A percentile compares a stretch with the other conserved stretches of the same genome.
phyloP scores from a whole-genome alignment of 2,329 filamentous ascomycete genomes.

The Elsinoe ampelina region DNA sequence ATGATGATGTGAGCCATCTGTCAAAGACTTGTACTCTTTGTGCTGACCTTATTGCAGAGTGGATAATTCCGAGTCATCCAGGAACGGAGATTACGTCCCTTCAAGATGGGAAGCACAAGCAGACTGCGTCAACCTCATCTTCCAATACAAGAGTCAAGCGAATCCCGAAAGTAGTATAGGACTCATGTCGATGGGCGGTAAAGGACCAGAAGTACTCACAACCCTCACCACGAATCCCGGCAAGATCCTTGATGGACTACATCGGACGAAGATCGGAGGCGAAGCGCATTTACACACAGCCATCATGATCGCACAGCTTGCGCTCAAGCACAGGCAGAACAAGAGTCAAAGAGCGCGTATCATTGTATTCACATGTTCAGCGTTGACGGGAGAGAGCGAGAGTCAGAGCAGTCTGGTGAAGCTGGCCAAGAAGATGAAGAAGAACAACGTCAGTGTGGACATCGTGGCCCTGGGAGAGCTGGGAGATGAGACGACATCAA shows the following conservation, averaged over 20 bases:
- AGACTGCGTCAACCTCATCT: slow-evolving; percentile 83
- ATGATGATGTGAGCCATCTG: slow-evolving; percentile 65
- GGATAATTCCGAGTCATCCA: slow-evolving; percentile 97
- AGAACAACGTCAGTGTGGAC: slow-evolving; percentile 87
- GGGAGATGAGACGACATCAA: slow-evolving; percentile 77
- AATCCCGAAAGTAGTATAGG: slow-evolving; percentile 97
- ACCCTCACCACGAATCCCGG: slow-evolving; percentile 94
- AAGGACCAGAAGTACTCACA: slow-evolving; percentile 92
- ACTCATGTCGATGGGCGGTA: slow-evolving; percentile 97
- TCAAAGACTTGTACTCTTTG: slow-evolving; percentile 11
- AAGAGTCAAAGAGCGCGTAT: slow-evolving; percentile 94
- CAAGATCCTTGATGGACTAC: slow-evolving; percentile 85
- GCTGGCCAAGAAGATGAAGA: slow-evolving; percentile 98
- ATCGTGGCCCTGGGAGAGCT: slow-evolving; percentile 92
- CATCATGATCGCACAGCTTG: slow-evolving; percentile 92
- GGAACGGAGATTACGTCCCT: slow-evolving; percentile 87
- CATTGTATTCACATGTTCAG: slow-evolving; percentile 92
- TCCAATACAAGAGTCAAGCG: slow-evolving; percentile 87
- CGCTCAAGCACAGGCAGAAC: slow-evolving; percentile 95
- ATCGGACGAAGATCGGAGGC: slow-evolving; percentile 89
- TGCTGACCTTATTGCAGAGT: slow-evolving; percentile 46
- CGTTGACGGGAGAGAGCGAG: slow-evolving; percentile 77
- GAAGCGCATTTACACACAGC: slow-evolving; percentile 81
- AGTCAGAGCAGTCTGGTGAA: slow-evolving; percentile 80
- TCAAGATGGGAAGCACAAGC: slow-evolving; percentile 94